These are phyloP conservation scores for Bigelowiella natans DNA, from an alignment of 78 protist genomes.

Conservation along the genomic window DNA sequence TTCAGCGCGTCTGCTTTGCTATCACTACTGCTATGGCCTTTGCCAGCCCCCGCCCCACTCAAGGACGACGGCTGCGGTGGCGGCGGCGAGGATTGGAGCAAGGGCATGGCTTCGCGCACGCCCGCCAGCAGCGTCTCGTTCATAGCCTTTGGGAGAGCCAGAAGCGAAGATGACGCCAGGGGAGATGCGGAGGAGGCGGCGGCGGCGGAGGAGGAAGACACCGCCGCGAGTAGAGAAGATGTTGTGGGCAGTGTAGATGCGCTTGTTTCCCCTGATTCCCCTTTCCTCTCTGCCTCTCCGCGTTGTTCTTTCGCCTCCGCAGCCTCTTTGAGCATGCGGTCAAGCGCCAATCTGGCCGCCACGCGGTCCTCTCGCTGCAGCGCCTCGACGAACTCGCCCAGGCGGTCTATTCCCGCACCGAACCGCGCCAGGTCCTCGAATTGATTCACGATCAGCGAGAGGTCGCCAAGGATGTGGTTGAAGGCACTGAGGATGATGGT, in stretches of 20 bases:
- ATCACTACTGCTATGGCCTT: too few species aligned
- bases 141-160: background rate
- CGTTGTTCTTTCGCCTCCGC: background rate
- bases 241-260: background rate
- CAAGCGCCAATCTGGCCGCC: background rate
- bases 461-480: conserved; percentile 30
- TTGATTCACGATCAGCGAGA: conserved; percentile 16
- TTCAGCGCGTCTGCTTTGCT: too few species aligned
- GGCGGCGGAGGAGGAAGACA: background rate
- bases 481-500: conserved; percentile 1
- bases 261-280: background rate
- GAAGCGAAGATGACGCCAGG: background rate
- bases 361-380: background rate
- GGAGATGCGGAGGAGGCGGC: conserved; percentile 3
- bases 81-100: too few species aligned
- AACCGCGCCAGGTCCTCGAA: conserved; percentile 1
- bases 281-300: background rate
- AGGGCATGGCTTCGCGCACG: too few species aligned
- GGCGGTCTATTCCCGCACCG: background rate
- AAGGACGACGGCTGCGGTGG: too few species aligned
- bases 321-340: background rate
- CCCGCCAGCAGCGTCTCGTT: background rate
- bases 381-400: background rate
- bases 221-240: background rate
- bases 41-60: too few species aligned